Conservation (phyloP, 2,329 filamentous ascomycete genomes). For the Alternaria sp. region DNA sequence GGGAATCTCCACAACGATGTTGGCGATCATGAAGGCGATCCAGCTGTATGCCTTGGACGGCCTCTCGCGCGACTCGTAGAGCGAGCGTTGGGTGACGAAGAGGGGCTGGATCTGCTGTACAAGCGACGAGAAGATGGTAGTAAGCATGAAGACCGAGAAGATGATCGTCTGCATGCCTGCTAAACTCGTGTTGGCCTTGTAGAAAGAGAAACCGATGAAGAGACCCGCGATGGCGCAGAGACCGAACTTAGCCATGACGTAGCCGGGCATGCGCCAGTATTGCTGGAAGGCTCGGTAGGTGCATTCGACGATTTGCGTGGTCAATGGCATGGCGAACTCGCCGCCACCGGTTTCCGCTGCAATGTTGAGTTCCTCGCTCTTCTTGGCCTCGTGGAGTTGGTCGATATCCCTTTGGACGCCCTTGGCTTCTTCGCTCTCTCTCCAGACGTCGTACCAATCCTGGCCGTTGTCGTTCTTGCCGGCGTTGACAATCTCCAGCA, state of each 20-base stretch:
- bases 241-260: constrained; percentile 47
- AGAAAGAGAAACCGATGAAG: constrained; percentile 54
- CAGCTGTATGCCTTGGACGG: constrained; percentile 77
- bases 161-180: constrained; percentile 56
- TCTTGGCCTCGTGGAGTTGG: constrained; percentile 47
- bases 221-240: constrained; percentile 36
- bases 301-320: constrained; percentile 42
- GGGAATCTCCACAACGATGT: constrained; percentile 74
- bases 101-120: constrained; percentile 66
- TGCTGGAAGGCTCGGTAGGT: constrained; percentile 54
- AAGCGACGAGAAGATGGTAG: constrained; percentile 53
- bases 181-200: constrained; percentile 41
- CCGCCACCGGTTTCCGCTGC: constrained; percentile 44
- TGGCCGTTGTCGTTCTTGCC: constrained; percentile 36
- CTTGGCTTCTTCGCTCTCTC: constrained; percentile 24
- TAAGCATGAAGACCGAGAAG: constrained; percentile 60
- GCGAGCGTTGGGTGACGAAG: constrained; percentile 63
- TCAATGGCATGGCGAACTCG: constrained; percentile 55
- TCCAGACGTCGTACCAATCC: constrained; percentile 54
- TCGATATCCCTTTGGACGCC: constrained; percentile 49
- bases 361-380: constrained; percentile 32
- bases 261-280: constrained; percentile 55
- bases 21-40: constrained; percentile 74
- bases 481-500: constrained; percentile 62
- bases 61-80: constrained; percentile 67